These are phyloP conservation scores for Citrus sp. DNA, from an alignment of 345 rosid genomes.

Conservation along the genomic window DNA sequence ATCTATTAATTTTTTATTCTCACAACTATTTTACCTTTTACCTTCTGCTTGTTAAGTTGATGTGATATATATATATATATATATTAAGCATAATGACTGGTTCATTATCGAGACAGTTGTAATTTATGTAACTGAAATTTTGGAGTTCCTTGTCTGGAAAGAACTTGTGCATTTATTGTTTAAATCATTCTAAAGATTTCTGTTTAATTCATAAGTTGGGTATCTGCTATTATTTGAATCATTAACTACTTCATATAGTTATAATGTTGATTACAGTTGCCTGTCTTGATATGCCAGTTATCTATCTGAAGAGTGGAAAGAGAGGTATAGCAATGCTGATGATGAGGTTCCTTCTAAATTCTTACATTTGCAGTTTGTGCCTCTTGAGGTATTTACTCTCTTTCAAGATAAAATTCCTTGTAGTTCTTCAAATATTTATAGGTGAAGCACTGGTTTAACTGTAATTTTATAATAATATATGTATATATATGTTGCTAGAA, in stretches of 20 bases:
- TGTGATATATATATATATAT: neutral
- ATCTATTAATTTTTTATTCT: neutral
- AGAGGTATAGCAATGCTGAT: constrained; percentile 49
- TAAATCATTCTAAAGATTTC: neutral
- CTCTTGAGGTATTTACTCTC: constrained; percentile 67
- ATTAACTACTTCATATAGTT: neutral
- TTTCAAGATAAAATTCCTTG: constrained; percentile 9
- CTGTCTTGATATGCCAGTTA: constrained; percentile 49
- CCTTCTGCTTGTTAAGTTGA: neutral
- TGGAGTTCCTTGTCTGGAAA: neutral
- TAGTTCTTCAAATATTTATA: neutral
- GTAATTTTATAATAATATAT: neutral
- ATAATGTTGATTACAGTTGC: neutral
- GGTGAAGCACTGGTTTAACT: neutral
- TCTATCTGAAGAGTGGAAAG: constrained; percentile 88
- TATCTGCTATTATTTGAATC: neutral
- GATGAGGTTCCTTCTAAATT: constrained; percentile 45
- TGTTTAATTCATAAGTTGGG: neutral
- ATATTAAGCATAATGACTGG: neutral
- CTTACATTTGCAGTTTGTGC: constrained; percentile 56
- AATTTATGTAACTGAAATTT: neutral
- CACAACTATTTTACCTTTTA: neutral
- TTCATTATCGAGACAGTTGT: neutral
- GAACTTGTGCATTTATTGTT: neutral
- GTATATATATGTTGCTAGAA: neutral